Base-by-base conservation (phyloP, 352 stramenopile species). In the Globisporangium viniferum region DNA sequence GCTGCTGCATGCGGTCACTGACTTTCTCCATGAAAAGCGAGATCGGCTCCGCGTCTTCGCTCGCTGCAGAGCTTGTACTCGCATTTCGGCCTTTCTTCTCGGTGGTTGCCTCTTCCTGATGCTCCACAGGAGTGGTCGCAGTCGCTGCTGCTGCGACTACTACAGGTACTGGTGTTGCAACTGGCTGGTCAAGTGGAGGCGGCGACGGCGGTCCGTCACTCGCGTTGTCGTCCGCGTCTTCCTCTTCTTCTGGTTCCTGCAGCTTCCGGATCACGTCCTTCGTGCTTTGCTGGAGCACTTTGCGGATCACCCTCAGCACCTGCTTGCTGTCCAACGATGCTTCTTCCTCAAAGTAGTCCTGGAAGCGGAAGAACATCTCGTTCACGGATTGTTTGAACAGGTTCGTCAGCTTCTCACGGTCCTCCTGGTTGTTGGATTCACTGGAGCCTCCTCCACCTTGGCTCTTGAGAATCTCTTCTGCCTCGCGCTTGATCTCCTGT, bases 291-390 rank as follows among this genome's bases (percentile, higher is more conserved):
- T 92, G 91, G 41, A 94, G 72, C 27, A 94, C 82, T 70, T 91
- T 92, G 36, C 84, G 82, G 71, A 94, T 90, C 3, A 86, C 80
- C 20, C 62, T 77, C 29, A 92, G 79, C 64, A 92, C 84, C 55
- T 94, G 86, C 56, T 88, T 89, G 48, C 80, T 74, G 33, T 94
- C 82, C 18, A 92, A 62, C 0, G 75, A 70, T 4, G 69, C 75
- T 29, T 88, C 80, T 46, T 90, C 82, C 70, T 94, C 86, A 62
- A 94, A 92, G 36, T 89, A 70, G 33, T 94, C 86, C 53, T 94
- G 84, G 62, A 94, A 92, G 5, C 81, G 86, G 69, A 88, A 92
- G 63, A 92, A 92, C 77, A 94, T 89, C 18, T 92, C 84, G 67
- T 91, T 94, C 64, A 92, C 78, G 0, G 78, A 72, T 58, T 92